Evolutionary conservation across 2,329 filamentous ascomycete species (phyloP).

Genomic region (Aotearoamyces nothofagi): DNA sequence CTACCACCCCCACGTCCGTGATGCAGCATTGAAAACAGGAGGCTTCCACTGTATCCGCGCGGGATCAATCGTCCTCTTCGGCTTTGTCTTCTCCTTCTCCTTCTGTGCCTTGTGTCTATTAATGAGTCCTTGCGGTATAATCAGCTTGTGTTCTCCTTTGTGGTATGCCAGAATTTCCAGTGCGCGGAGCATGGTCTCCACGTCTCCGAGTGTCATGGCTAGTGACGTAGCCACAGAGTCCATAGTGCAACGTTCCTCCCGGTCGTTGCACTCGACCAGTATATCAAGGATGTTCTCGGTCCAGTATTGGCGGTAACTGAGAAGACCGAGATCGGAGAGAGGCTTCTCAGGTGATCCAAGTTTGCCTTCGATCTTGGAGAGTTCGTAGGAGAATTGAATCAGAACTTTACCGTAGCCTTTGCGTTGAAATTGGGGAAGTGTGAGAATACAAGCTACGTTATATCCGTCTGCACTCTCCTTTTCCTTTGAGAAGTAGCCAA

Average conservation of each 20-base stretch:
- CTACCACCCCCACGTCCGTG: constrained; percentile 91
- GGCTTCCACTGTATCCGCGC: constrained; percentile 85
- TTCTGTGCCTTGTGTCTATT: constrained; percentile 47
- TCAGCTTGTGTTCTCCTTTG: constrained; percentile 92
- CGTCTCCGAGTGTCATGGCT: constrained; percentile 95
- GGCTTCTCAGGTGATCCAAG: constrained; percentile 95
- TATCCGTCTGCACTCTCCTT: constrained; percentile 95
- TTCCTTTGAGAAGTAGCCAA: constrained; percentile 99
- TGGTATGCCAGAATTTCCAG: constrained; percentile 92
- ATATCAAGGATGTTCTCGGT: constrained; percentile 85
- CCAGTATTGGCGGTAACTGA: constrained; percentile 97
- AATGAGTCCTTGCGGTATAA: constrained; percentile 73
- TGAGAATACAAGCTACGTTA: constrained; percentile 96
- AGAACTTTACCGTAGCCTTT: constrained; percentile 86
- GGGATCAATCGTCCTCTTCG: constrained; percentile 62
- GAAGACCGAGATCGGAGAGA: constrained; percentile 77
- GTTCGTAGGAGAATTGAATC: constrained; percentile 95
- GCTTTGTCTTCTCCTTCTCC: constrained; percentile 68
- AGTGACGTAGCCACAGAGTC: constrained; percentile 66
- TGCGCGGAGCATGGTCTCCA: constrained; percentile 86
- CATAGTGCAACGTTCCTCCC: constrained; percentile 62
- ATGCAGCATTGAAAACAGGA: constrained; percentile 80
- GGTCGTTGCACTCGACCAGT: constrained; percentile 56
- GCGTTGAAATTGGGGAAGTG: constrained; percentile 87
- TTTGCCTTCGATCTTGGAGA: constrained; percentile 89